These are phyloP conservation scores for Suillus subluteus DNA, from an alignment of 768 basidiomycete genomes.

Conservation along the genomic window DNA sequence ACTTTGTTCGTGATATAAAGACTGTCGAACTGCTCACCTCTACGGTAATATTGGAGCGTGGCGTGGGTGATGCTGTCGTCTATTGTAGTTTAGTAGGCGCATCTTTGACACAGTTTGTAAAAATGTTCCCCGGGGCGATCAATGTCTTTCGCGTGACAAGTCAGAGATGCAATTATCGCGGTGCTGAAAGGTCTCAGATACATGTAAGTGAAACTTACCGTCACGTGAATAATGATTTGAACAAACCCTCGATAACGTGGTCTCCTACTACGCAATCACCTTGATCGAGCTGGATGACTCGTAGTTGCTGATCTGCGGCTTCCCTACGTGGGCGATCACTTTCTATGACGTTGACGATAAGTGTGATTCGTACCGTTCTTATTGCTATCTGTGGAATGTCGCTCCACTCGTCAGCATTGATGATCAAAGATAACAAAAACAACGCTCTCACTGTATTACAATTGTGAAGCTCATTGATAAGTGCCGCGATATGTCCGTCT, in stretches of 20 bases:
- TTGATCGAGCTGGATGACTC: not conserved
- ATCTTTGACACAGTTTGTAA: not conserved
- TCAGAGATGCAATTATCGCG: not conserved
- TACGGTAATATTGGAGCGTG: not conserved
- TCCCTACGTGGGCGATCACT: not conserved
- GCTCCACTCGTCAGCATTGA: not conserved
- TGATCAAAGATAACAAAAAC: not conserved
- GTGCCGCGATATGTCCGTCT: not conserved
- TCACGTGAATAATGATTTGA: not conserved
- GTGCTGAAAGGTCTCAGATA: not conserved
- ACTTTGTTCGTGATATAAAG: not conserved
- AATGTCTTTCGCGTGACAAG: not conserved
- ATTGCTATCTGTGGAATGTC: not conserved
- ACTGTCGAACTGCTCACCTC: not conserved
- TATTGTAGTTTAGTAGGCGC: not conserved
- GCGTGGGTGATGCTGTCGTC: not conserved
- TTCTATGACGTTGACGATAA: not conserved
- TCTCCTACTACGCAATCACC: not conserved
- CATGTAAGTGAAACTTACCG: not conserved
- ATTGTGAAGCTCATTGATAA: not conserved
- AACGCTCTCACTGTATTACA: not conserved
- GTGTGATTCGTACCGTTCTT: not conserved
- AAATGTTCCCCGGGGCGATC: not conserved
- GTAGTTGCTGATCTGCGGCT: not conserved
- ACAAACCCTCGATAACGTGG: not conserved